Percentiles rank a stretch among this genome's conserved stretches.
Evolutionary conservation across 108 stramenopile genomes (phyloP).

Genomic region (Nitzschia sp.): DNA sequence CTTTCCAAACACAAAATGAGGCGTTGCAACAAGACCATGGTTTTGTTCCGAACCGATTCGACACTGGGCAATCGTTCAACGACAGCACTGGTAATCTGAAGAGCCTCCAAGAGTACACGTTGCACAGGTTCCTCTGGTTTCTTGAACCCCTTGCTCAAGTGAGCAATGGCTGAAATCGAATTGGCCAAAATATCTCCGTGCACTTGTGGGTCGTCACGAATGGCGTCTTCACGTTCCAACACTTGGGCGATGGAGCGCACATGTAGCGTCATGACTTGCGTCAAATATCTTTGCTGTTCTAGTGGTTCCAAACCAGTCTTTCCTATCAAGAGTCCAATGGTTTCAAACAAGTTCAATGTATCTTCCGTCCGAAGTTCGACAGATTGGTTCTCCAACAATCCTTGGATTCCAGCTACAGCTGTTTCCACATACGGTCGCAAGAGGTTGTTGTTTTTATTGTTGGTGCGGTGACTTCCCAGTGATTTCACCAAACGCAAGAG

Average conservation of each 20-base stretch:
- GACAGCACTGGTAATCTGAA: conserved; percentile 43
- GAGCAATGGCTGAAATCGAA: conserved; percentile 67
- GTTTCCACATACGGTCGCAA: conserved; percentile 66
- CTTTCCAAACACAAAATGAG: conserved; percentile 60
- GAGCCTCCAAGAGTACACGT: conserved; percentile 55
- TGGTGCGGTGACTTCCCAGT: conserved; percentile 31
- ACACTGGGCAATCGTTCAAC: conserved; percentile 44
- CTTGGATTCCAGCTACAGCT: conserved; percentile 64
- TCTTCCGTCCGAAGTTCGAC: conserved; percentile 58
- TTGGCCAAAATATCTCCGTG: conserved; percentile 49
- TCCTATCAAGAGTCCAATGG: conserved; percentile 70
- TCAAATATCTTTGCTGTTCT: conserved; percentile 55
- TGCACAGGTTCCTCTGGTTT: conserved; percentile 56
- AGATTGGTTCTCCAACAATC: conserved; percentile 48
- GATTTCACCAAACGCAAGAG: conserved; percentile 58
- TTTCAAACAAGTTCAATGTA: conserved; percentile 69
- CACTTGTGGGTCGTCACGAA: conserved; percentile 41
- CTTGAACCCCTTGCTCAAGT: conserved; percentile 70
- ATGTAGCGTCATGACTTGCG: conserved; percentile 69
- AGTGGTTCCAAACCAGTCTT: conserved; percentile 55
- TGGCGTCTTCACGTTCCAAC: conserved; percentile 35
- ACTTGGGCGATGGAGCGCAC: conserved; percentile 56
- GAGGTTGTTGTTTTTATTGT: conserved; percentile 7
- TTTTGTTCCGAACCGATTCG: conserved; percentile 55
- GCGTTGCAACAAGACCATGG: conserved; percentile 58